Conservation (phyloP, 108 stramenopile species). For the Thalassiosira profunda region DNA sequence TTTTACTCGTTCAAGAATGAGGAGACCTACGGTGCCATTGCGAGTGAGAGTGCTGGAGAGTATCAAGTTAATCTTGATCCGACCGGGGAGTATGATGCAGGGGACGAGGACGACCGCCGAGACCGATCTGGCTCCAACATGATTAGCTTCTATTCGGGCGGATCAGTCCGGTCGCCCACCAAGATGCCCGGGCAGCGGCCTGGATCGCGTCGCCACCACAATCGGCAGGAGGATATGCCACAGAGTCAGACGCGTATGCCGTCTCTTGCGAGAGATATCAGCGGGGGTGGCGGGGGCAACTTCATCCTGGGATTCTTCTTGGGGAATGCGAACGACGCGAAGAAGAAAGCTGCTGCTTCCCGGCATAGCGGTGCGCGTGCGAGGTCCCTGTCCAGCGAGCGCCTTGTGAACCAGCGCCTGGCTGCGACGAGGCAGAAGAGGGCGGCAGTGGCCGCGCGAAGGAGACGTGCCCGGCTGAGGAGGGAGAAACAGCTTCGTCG, state of each 20-base stretch:
- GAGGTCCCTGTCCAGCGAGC: too few species aligned
- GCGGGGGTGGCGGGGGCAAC: constrained; percentile 3
- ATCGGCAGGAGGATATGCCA: background rate
- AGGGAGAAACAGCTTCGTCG: constrained; percentile 23
- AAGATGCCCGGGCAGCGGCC: background rate
- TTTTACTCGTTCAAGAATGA: constrained; percentile 42
- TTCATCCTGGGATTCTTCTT: constrained; percentile 28
- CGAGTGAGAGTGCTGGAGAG: background rate
- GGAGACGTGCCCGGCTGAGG: constrained; percentile 22
- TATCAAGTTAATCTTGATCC: constrained; percentile 1
- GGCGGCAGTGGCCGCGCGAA: constrained; percentile 19
- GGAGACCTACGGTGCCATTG: background rate
- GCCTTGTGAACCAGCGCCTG: background rate
- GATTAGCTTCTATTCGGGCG: constrained; percentile 36
- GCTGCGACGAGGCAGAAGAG: constrained; percentile 4
- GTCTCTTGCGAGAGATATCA: constrained; percentile 2
- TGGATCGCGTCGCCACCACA: background rate
- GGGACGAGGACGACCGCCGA: constrained; percentile 4
- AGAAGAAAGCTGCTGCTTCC: background rate
- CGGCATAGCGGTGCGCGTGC: background rate
- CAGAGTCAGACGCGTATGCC: constrained; percentile 2
- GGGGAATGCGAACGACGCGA: constrained; percentile 4
- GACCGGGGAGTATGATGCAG: background rate
- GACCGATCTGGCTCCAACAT: constrained; percentile 31
- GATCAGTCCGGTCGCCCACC: constrained; percentile 24